Conservation (phyloP, 1,284 basidiomycete species). For the Pholiota adiposa region DNA sequence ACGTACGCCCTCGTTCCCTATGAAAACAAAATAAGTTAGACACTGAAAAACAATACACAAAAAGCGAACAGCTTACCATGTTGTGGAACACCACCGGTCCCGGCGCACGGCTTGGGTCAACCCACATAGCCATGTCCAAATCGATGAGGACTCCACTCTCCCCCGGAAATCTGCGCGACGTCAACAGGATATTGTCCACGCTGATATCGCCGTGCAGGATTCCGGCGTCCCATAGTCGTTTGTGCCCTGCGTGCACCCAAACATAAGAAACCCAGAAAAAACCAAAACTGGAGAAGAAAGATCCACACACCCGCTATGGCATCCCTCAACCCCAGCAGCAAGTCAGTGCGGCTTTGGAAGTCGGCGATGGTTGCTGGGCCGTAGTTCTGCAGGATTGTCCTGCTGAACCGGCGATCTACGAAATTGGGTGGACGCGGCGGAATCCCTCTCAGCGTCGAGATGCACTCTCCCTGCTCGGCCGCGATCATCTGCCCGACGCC, state of each 20-base stretch:
- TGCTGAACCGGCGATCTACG: slow-evolving; percentile 2
- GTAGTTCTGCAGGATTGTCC: slow-evolving; percentile 5
- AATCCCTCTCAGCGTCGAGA: neutral
- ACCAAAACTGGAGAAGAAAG: neutral
- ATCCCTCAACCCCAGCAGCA: slow-evolving; percentile 9
- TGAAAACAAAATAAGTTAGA: neutral
- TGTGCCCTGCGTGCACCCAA: neutral
- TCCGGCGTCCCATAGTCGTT: slow-evolving; percentile 10
- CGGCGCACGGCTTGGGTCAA: neutral
- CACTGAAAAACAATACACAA: neutral
- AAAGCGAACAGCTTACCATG: neutral
- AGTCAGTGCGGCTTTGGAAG: neutral
- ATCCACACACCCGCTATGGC: slow-evolving; percentile 11
- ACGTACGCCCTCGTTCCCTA: neutral
- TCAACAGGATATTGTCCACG: slow-evolving; percentile 15
- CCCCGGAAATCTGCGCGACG: neutral
- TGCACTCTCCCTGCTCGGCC: neutral
- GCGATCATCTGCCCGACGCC: neutral
- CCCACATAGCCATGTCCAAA: neutral
- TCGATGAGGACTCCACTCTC: slow-evolving; percentile 7
- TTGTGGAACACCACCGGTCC: neutral
- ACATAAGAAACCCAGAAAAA: neutral
- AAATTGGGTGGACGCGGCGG: neutral
- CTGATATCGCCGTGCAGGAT: slow-evolving; percentile 18
- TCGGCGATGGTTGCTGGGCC: neutral